Evolutionary conservation across 495 filamentous ascomycete species (phyloP), one percentile per base, ranked within the genome.

Genomic region (Oidiodendron maius): DNA sequence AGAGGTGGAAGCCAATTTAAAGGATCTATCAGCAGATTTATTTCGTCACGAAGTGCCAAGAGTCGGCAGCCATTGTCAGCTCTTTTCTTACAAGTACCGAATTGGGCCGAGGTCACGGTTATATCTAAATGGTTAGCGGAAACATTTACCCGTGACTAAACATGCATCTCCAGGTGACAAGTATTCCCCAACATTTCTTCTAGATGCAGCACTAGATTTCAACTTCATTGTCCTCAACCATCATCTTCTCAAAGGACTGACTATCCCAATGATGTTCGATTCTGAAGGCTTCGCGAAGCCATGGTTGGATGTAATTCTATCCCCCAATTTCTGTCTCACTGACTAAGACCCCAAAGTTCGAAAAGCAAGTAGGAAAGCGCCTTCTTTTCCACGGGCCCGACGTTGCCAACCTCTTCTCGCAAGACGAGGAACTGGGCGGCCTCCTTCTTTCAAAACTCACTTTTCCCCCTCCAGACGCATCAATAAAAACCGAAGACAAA

Each of bases 321-420:
- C 10, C 4, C 10, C 20, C 35, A 24, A 10, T 2, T 5, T 18
- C 10, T n/a, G n/a, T n/a, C n/a, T n/a, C n/a, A n/a, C n/a, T n/a
- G 24, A 48, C 37, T 50, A 44, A 50, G 23, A 42, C 23, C 8
- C 11, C 22, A 42, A 23, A 50, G 47, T 50, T 50, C 38, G 47
- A 50, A 23, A 42, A 42, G 22, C 47, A 50, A 23, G 8, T 50
- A 3, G 47, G 47, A 4, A 40, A 30, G 11, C 37, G 47, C 2
- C 24, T 44, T 11, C 37, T 50, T 17, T 39, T 50, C 23, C 17
- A 36, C 44, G 21, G n/a, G 6, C 39, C 47, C 3, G 47, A 42
- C 9, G 5, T 22, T 11, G 28, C 25, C 3, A 3, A 18, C 25
- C 12, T 9, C 2, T n/a, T n/a, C n/a, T n/a, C n/a, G n/a, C 23